A percentile compares a stretch with the other conserved stretches of the same genome.
Evolutionary conservation across 2,329 filamentous ascomycete species (phyloP).

Genomic region (Akanthomyces lecanii): DNA sequence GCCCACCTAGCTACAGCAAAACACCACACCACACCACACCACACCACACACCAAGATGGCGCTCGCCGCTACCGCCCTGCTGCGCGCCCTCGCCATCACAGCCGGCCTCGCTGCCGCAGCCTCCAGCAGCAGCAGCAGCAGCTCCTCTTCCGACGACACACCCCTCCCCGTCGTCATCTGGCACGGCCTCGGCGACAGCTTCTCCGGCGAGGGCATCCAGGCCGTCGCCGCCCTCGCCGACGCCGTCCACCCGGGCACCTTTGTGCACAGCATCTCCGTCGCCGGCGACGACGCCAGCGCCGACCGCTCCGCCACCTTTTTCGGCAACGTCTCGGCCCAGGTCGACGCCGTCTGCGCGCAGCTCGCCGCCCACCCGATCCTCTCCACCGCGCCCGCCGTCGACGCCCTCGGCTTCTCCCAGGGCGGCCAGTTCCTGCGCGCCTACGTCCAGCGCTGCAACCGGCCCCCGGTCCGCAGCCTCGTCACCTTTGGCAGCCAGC

Average conservation of each 20-base stretch:
- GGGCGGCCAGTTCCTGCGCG: constrained; percentile 93
- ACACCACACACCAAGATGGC: constrained; percentile 17
- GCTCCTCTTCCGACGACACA: constrained; percentile 48
- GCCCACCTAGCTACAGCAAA: not conserved
- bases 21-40: not conserved
- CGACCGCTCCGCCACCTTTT: constrained; percentile 82
- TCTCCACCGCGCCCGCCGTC: constrained; percentile 75
- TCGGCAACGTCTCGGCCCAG: constrained; percentile 83
- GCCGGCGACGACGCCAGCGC: constrained; percentile 57
- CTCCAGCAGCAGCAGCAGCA: not conserved
- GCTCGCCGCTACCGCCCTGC: constrained; percentile 16
- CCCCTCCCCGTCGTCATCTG: constrained; percentile 89
- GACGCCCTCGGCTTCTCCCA: constrained; percentile 95
- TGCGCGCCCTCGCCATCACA: not conserved
- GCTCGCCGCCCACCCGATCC: constrained; percentile 70
- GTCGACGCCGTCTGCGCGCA: constrained; percentile 72
- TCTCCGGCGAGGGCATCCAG: constrained; percentile 69
- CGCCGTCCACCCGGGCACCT: constrained; percentile 72
- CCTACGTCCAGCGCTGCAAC: constrained; percentile 84
- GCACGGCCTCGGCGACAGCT: constrained; percentile 79
- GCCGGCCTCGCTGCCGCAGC: not conserved
- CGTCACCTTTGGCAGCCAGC: constrained; percentile 85
- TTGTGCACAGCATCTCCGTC: constrained; percentile 75
- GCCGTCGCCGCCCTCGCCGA: constrained; percentile 68
- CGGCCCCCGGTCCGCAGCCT: constrained; percentile 67